Evolutionary conservation across 306 rosid genomes (phyloP).

Genomic region (Sophora flavescens): DNA sequence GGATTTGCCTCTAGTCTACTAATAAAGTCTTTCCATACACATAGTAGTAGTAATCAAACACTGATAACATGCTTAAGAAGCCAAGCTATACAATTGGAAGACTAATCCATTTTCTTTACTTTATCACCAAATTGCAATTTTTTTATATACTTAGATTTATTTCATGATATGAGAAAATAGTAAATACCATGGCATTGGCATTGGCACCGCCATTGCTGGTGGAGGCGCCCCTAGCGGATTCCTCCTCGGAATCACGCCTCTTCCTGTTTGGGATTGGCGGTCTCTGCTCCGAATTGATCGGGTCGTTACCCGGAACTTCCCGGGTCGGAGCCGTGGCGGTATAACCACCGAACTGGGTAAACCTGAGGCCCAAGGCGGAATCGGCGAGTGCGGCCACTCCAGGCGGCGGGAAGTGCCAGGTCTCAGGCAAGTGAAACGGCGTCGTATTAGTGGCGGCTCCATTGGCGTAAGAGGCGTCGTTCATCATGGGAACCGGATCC

Average conservation of each 20-base stretch:
- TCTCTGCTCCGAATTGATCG: slow-evolving; percentile 54
- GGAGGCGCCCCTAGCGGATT: slow-evolving; percentile 61
- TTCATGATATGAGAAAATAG: neutral
- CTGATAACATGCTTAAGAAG: too few species aligned
- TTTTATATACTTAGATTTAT: neutral
- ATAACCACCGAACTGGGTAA: slow-evolving; percentile 56
- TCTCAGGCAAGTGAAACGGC: slow-evolving; percentile 70
- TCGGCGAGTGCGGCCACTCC: slow-evolving; percentile 38
- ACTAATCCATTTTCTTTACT: too few species aligned
- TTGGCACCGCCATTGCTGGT: slow-evolving; percentile 61
- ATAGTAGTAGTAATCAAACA: too few species aligned
- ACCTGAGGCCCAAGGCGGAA: slow-evolving; percentile 56
- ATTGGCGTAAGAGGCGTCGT: slow-evolving; percentile 51
- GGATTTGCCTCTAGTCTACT: too few species aligned
- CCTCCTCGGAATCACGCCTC: slow-evolving; percentile 63
- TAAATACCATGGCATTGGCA: slow-evolving; percentile 64
- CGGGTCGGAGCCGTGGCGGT: slow-evolving; percentile 44
- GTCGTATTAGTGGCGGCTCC: slow-evolving; percentile 49
- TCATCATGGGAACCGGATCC: slow-evolving; percentile 81
- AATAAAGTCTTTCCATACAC: too few species aligned
- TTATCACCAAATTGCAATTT: slow-evolving; percentile 14
- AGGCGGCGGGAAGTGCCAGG: slow-evolving; percentile 70
- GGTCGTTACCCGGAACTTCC: slow-evolving; percentile 51
- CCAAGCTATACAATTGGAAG: too few species aligned
- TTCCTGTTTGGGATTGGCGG: slow-evolving; percentile 44